Percentiles rank a stretch among this genome's conserved stretches.
Evolutionary conservation across 139 green algal species (phyloP).

Genomic region (Chlorella sp.): DNA sequence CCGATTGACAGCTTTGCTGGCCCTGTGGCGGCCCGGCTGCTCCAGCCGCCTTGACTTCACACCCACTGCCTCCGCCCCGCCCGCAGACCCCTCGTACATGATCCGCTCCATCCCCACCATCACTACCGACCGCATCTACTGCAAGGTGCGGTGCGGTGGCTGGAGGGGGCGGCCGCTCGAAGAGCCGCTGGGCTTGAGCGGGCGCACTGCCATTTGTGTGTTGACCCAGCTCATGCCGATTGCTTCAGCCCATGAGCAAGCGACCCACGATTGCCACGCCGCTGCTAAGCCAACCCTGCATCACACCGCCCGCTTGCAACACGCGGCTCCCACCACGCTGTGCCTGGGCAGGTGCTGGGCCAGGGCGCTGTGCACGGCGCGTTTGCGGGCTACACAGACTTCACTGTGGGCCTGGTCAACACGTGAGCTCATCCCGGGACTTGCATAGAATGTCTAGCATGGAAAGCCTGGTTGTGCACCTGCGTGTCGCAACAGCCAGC

Average conservation of each 20-base stretch:
- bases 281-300: background rate
- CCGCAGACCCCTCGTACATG: constrained; percentile 92
- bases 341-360: constrained; percentile 68
- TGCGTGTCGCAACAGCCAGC: no score
- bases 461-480: no score
- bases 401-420: constrained; percentile 89
- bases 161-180: no score
- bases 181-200: no score
- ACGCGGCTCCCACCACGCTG: background rate
- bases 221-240: no score
- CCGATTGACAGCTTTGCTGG: background rate
- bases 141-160: constrained; percentile 84
- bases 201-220: no score
- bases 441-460: no score
- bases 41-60: no score
- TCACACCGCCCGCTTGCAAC: background rate
- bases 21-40: background rate
- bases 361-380: constrained; percentile 96
- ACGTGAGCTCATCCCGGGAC: no score
- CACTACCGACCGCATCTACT: constrained; percentile 90
- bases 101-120: constrained; percentile 93
- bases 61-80: no score
- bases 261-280: no score
- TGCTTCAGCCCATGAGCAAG: no score
- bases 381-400: constrained; percentile 92